A percentile compares a stretch with the other conserved stretches of the same genome.
These are phyloP conservation scores for Penicillium steckii DNA, from an alignment of 495 filamentous ascomycete species.

Conservation along the genomic window DNA sequence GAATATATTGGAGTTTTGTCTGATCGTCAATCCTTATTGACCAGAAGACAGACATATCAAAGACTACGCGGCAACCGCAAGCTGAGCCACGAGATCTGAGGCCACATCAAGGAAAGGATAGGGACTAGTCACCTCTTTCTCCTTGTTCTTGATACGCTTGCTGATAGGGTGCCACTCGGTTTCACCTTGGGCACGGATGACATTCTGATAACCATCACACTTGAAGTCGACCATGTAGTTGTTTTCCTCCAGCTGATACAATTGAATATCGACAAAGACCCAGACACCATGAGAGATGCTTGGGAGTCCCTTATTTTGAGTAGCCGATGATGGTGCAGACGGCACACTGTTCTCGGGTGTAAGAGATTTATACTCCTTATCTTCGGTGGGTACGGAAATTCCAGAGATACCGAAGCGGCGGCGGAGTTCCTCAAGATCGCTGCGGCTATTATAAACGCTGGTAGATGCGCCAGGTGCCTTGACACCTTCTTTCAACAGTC, in stretches of 20 bases:
- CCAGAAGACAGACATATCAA: background rate
- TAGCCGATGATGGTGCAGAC: constrained; percentile 45
- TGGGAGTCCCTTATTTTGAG: constrained; percentile 29
- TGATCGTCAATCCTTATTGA: constrained; percentile 13
- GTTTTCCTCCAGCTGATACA: constrained; percentile 90
- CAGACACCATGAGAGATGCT: constrained; percentile 46
- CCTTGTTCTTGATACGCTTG: constrained; percentile 49
- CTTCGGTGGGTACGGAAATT: constrained; percentile 35
- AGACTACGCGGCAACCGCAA: constrained; percentile 42
- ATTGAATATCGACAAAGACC: constrained; percentile 93
- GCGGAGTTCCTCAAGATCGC: constrained; percentile 53
- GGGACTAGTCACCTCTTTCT: constrained; percentile 55
- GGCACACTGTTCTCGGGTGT: constrained; percentile 25
- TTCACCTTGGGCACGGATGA: constrained; percentile 50
- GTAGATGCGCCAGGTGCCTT: constrained; percentile 50
- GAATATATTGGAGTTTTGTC: constrained; percentile 6
- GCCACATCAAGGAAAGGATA: constrained; percentile 57
- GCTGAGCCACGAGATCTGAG: constrained; percentile 52
- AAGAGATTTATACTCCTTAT: constrained; percentile 26
- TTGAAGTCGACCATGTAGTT: constrained; percentile 99
- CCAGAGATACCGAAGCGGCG: constrained; percentile 49
- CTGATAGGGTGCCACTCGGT: constrained; percentile 48
- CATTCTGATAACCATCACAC: constrained; percentile 93
- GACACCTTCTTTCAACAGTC: constrained; percentile 75
- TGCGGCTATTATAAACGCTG: constrained; percentile 56